Percentiles rank a stretch among this genome's conserved stretches.
phyloP scores from a whole-genome alignment of 2,329 filamentous ascomycete genomes.

The Aspergillus sp. region DNA sequence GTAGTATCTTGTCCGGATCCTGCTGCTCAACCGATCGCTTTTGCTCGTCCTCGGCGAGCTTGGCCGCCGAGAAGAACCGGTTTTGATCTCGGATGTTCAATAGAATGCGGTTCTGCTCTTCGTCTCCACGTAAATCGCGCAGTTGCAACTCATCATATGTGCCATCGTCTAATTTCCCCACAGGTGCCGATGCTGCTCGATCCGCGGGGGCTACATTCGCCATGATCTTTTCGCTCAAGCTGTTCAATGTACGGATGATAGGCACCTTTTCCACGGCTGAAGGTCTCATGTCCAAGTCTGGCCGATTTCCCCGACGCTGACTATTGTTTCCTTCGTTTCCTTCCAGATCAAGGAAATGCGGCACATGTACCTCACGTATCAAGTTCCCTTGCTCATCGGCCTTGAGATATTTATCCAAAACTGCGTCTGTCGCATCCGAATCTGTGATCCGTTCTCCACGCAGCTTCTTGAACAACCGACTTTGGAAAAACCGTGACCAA shows the following conservation, averaged over 20 bases:
- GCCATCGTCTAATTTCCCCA: conserved; percentile 68
- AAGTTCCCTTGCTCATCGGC: conserved; percentile 64
- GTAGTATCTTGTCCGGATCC: conserved; percentile 70
- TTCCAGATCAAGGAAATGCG: conserved; percentile 88
- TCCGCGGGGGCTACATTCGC: conserved; percentile 82
- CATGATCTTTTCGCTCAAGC: conserved; percentile 90
- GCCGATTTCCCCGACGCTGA: conserved; percentile 81
- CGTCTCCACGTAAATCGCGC: conserved; percentile 76
- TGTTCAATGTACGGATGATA: conserved; percentile 87
- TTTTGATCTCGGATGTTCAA: conserved; percentile 89
- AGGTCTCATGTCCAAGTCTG: conserved; percentile 88
- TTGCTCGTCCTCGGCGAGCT: conserved; percentile 47
- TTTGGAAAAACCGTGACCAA: conserved; percentile 94
- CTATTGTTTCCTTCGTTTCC: conserved; percentile 96
- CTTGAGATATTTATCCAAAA: conserved; percentile 85
- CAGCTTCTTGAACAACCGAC: conserved; percentile 85
- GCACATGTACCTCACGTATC: conserved; percentile 66
- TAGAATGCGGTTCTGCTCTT: conserved; percentile 75
- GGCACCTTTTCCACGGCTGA: conserved; percentile 75
- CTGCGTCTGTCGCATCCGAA: conserved; percentile 72
- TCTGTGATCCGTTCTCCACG: conserved; percentile 86
- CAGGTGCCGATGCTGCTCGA: conserved; percentile 65
- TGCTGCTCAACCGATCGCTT: conserved; percentile 69
- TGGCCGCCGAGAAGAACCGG: conserved; percentile 73
- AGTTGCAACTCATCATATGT: conserved; percentile 76